A percentile compares a stretch with the other conserved stretches of the same genome.
These are phyloP conservation scores for Blastobotrys parvus DNA, from an alignment of 805 yeast species.

Conservation along the genomic window DNA sequence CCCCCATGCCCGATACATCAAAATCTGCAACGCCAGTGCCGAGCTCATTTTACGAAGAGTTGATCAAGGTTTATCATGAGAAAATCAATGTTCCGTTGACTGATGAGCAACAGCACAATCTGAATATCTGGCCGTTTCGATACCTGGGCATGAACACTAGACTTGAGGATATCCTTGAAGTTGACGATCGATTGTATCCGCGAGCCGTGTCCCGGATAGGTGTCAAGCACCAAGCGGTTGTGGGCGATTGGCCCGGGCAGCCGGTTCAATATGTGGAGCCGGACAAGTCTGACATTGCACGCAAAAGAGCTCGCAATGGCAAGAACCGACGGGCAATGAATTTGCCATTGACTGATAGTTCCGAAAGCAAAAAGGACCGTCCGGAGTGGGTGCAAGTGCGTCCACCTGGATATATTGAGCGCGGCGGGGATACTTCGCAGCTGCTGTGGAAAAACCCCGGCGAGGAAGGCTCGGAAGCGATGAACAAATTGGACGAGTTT, in stretches of 20 bases:
- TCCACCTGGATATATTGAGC: conserved; percentile 73
- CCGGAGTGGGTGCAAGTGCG: conserved; percentile 74
- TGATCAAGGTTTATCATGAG: conserved; percentile 25
- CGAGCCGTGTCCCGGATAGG: conserved; percentile 74
- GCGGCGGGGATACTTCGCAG: conserved; percentile 65
- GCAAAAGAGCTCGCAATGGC: conserved; percentile 13
- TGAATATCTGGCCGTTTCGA: conserved; percentile 58
- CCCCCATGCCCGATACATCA: background rate
- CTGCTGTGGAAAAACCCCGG: conserved; percentile 50
- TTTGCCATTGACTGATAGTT: background rate
- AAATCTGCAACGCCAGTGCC: conserved; percentile 4
- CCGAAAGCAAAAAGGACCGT: conserved; percentile 33
- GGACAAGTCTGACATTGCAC: conserved; percentile 23
- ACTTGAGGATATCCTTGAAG: conserved; percentile 68
- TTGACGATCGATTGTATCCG: conserved; percentile 72
- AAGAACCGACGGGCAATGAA: background rate
- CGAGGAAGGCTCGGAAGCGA: conserved; percentile 17
- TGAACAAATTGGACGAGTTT: conserved; percentile 41
- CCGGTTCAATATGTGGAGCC: conserved; percentile 56
- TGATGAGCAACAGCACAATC: conserved; percentile 23
- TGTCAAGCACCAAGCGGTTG: conserved; percentile 52
- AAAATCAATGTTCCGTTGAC: conserved; percentile 16
- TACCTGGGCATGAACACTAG: conserved; percentile 69
- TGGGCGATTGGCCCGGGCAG: conserved; percentile 57
- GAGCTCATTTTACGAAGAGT: conserved; percentile 17